These are phyloP conservation scores for Erysimum cheiranthoides DNA, from an alignment of 345 rosid genomes.

Conservation along the genomic window DNA sequence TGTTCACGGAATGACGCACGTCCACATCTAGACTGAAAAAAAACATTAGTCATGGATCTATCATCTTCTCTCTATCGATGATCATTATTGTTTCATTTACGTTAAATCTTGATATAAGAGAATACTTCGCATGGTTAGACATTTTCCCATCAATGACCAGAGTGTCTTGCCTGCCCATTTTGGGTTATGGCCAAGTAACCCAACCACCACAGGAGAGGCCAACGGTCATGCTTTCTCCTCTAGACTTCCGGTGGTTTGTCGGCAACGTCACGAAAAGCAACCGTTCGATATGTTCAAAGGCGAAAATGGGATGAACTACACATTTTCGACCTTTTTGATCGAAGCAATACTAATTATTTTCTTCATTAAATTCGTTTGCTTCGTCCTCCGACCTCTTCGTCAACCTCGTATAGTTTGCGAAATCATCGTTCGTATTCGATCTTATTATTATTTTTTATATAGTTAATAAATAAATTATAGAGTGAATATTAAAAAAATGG, in stretches of 20 bases:
- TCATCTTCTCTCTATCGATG: background rate
- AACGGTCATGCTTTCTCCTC: slow-evolving; percentile 7
- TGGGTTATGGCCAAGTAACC: slow-evolving; percentile 40
- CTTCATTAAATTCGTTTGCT: slow-evolving; percentile 46
- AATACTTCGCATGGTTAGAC: slow-evolving; percentile 44
- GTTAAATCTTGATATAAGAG: background rate
- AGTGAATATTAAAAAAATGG: background rate
- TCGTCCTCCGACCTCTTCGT: slow-evolving; percentile 67
- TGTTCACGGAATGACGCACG: slow-evolving; percentile 39
- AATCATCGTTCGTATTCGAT: slow-evolving; percentile 58
- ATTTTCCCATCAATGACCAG: slow-evolving; percentile 27
- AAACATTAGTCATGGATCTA: slow-evolving; percentile 28
- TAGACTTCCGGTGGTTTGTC: slow-evolving; percentile 45
- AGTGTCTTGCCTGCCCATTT: slow-evolving; percentile 26
- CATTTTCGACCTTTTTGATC: slow-evolving; percentile 51
- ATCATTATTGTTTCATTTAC: slow-evolving; percentile 9
- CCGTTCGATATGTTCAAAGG: slow-evolving; percentile 55
- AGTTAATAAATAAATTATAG: background rate
- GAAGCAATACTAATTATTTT: slow-evolving; percentile 53
- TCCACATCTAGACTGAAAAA: slow-evolving; percentile 35
- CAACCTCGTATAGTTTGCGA: slow-evolving; percentile 76
- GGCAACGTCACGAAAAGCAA: slow-evolving; percentile 22
- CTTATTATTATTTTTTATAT: background rate
- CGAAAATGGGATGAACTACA: slow-evolving; percentile 48
- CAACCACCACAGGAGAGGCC: background rate